A percentile compares a stretch with the other conserved stretches of the same genome.
Conservation (phyloP, 2,329 filamentous ascomycete species). For the Ramichloridium luteum region DNA sequence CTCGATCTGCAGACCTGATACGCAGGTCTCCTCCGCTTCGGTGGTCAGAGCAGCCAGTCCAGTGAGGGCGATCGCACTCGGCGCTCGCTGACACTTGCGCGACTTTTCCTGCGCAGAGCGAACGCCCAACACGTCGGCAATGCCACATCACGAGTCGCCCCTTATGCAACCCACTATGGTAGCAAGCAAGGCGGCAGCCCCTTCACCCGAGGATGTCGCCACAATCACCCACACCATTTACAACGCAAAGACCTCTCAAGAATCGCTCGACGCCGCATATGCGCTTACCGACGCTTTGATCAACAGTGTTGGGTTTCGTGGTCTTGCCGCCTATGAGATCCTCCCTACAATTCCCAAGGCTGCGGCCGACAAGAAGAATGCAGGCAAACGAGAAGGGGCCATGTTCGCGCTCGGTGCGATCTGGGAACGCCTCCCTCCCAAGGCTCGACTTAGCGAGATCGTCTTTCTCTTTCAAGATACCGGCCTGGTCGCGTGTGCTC, state of each 20-base stretch:
- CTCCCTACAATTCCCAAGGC: conserved; percentile 59
- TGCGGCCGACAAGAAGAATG: conserved; percentile 86
- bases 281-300: conserved; percentile 51
- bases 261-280: conserved; percentile 51
- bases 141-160: conserved; percentile 41
- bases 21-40: too few relatives aligned
- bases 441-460: conserved; percentile 67
- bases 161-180: conserved; percentile 37
- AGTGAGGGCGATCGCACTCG: too few relatives aligned
- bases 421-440: conserved; percentile 75
- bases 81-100: too few relatives aligned
- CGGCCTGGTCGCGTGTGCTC: conserved; percentile 55
- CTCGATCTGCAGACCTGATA: too few relatives aligned
- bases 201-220: conserved; percentile 35
- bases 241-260: conserved; percentile 41
- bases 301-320: conserved; percentile 52
- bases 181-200: conserved; percentile 33
- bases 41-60: too few relatives aligned
- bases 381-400: conserved; percentile 70
- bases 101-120: too few relatives aligned
- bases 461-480: conserved; percentile 73
- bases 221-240: conserved; percentile 33
- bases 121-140: conserved; percentile 12
- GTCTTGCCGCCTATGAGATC: conserved; percentile 49
- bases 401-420: conserved; percentile 92